Evolutionary conservation across 768 basidiomycete species (phyloP).

Genomic region (Aureoboletus auriporus): DNA sequence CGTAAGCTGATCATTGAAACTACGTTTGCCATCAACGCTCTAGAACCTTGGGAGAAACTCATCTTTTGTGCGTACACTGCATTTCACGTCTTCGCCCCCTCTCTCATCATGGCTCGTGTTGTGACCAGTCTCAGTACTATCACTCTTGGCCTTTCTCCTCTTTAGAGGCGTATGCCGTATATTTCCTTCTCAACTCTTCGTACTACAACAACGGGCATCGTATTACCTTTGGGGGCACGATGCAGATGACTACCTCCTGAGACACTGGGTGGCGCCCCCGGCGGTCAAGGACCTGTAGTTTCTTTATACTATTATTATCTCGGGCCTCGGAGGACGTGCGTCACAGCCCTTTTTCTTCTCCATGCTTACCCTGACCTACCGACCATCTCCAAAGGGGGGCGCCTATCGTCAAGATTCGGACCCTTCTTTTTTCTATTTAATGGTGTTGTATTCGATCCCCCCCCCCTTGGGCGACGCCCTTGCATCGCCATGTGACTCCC

Average conservation of each 20-base stretch:
- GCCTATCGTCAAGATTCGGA: neutral
- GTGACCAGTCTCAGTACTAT: constrained; percentile 37
- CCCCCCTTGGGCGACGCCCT: neutral
- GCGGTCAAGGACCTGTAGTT: constrained; percentile 25
- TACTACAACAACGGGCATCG: constrained; percentile 47
- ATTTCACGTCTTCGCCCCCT: neutral
- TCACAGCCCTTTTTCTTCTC: too few species aligned
- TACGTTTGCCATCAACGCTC: constrained; percentile 54
- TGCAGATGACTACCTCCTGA: constrained; percentile 22
- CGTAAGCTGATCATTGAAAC: constrained; percentile 54
- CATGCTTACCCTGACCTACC: constrained; percentile 6
- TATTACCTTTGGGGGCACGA: constrained; percentile 65
- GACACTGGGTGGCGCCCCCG: constrained; percentile 21
- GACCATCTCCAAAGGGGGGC: neutral
- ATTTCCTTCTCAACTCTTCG: constrained; percentile 53
- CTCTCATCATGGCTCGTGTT: neutral
- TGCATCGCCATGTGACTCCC: neutral
- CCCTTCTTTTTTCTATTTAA: neutral
- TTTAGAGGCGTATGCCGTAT: constrained; percentile 51
- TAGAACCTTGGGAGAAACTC: constrained; percentile 69
- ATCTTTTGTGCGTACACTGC: constrained; percentile 45
- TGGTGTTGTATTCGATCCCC: constrained; percentile 10
- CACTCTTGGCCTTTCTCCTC: constrained; percentile 41
- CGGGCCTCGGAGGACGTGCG: constrained; percentile 11
- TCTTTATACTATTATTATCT: neutral